These are phyloP conservation scores for Ilyonectria sp. DNA, from an alignment of 2,329 filamentous ascomycete genomes.

Conservation along the genomic window DNA sequence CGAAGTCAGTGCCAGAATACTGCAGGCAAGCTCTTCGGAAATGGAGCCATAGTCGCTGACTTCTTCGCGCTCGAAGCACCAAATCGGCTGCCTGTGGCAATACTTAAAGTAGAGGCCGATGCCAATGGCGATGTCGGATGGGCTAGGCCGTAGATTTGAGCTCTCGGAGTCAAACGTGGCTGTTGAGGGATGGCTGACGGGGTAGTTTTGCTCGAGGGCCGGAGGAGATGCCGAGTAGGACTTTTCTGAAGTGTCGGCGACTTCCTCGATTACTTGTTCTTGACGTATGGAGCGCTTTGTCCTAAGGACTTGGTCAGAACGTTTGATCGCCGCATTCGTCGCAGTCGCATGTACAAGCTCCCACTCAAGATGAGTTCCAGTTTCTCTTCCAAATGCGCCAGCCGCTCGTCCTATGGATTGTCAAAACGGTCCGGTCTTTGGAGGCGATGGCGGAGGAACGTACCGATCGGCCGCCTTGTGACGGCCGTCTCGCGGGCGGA, in stretches of 20 bases:
- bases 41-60: constrained; percentile 53
- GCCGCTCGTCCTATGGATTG: constrained; percentile 61
- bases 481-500: constrained; percentile 54
- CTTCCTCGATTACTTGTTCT: constrained; percentile 51
- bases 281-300: constrained; percentile 47
- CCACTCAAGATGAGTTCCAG: constrained; percentile 65
- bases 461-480: constrained; percentile 62
- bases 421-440: constrained; percentile 30
- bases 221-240: constrained; percentile 53
- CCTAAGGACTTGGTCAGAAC: constrained; percentile 52
- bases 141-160: constrained; percentile 48
- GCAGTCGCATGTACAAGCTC: constrained; percentile 48
- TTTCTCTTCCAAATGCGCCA: constrained; percentile 67
- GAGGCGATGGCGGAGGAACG: constrained; percentile 30
- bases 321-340: constrained; percentile 26
- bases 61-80: constrained; percentile 62
- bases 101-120: constrained; percentile 60
- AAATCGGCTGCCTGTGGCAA: constrained; percentile 61
- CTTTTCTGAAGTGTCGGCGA: constrained; percentile 51
- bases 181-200: constrained; percentile 43
- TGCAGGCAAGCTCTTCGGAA: constrained; percentile 59
- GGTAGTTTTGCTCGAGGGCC: constrained; percentile 42
- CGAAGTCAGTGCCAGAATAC: constrained; percentile 57
- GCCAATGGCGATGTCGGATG: constrained; percentile 53
- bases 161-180: constrained; percentile 48